phyloP scores from a whole-genome alignment of 495 filamentous ascomycete species.

The Paragyromitra xinjiangensis region DNA sequence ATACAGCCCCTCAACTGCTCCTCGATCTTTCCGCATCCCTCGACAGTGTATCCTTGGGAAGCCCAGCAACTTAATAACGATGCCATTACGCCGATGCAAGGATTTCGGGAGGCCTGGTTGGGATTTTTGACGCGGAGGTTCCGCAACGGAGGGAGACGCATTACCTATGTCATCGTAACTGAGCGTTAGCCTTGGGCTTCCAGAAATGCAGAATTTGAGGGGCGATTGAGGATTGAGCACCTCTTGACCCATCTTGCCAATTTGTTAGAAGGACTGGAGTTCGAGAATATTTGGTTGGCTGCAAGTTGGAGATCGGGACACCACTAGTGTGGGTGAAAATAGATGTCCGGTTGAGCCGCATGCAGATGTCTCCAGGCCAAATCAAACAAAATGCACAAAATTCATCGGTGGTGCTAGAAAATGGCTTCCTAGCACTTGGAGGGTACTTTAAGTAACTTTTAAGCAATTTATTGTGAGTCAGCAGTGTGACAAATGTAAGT shows the following conservation, averaged over 20 bases:
- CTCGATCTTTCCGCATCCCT: constrained; percentile 83
- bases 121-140: constrained; percentile 84
- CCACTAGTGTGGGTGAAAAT: constrained; percentile 7
- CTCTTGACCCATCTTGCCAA: constrained; percentile 49
- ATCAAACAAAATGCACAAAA: neutral
- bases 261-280: neutral
- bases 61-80: constrained; percentile 95
- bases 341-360: constrained; percentile 30
- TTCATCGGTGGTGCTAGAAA: neutral
- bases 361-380: neutral
- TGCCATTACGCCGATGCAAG: constrained; percentile 85
- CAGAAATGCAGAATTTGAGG: neutral
- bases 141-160: constrained; percentile 86
- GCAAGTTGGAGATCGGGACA: constrained; percentile 1
- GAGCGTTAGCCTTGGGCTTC: constrained; percentile 3
- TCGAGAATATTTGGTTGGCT: neutral
- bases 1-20: constrained; percentile 87
- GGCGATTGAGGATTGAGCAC: neutral
- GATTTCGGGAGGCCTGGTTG: constrained; percentile 76
- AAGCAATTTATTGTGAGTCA: neutral
- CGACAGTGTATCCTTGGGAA: constrained; percentile 75
- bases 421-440: neutral
- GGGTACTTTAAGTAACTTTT: neutral
- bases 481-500: too few relatives aligned
- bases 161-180: constrained; percentile 54